A percentile compares a stretch with the other conserved stretches of the same genome.
Evolutionary conservation across 805 yeast genomes (phyloP).

Genomic region (Saccharomycopsis schoenii): DNA sequence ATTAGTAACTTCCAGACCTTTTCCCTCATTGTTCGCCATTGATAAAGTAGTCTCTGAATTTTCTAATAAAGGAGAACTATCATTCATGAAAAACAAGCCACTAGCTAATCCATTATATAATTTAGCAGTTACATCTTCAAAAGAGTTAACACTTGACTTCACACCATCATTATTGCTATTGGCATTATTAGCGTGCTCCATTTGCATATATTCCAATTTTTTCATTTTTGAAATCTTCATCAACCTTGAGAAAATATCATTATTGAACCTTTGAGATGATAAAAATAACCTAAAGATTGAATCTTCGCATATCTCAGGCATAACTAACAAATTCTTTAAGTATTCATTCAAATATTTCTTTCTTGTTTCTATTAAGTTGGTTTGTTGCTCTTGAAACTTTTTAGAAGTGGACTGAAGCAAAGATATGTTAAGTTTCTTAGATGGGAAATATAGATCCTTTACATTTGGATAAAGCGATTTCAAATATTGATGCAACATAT

Average conservation of each 20-base stretch:
- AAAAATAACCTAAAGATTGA: slow-evolving; percentile 65
- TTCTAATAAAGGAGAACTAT: slow-evolving; percentile 12
- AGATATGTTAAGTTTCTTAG: slow-evolving; percentile 28
- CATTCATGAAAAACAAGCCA: slow-evolving; percentile 18
- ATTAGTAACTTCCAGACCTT: not conserved
- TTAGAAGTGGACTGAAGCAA: slow-evolving; percentile 37
- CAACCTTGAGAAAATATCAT: slow-evolving; percentile 19
- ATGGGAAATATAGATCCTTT: slow-evolving; percentile 40
- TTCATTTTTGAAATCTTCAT: not conserved
- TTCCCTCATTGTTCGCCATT: not conserved
- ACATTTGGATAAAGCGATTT: slow-evolving; percentile 43
- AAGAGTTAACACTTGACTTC: slow-evolving; percentile 7
- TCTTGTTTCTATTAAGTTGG: slow-evolving; percentile 54
- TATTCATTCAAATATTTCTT: slow-evolving; percentile 53
- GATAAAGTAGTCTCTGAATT: not conserved
- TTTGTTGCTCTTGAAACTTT: slow-evolving; percentile 33
- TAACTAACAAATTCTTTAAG: slow-evolving; percentile 42
- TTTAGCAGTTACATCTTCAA: slow-evolving; percentile 24
- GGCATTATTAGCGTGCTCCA: not conserved
- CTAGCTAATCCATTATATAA: slow-evolving; percentile 26
- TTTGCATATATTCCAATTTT: not conserved
- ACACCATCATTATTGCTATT: slow-evolving; percentile 15
- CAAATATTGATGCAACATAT: slow-evolving; percentile 56
- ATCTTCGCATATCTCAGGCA: slow-evolving; percentile 66
- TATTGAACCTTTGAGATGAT: slow-evolving; percentile 55